Evolutionary conservation across 129 eudicot genomes (phyloP).

Genomic region (Ambrosia artemisiifolia): DNA sequence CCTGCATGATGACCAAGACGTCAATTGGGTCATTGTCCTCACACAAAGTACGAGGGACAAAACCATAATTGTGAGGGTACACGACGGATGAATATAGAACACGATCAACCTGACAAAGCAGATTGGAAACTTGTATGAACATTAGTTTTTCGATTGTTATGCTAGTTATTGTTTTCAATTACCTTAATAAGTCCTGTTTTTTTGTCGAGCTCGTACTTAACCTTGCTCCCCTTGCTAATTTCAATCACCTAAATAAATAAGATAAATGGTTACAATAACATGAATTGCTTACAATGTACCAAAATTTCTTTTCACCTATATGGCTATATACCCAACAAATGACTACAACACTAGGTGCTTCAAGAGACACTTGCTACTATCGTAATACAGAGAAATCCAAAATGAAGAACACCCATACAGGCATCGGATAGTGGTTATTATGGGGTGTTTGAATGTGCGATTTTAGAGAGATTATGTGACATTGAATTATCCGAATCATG

Average conservation of each 20-base stretch:
- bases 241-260: constrained; percentile 68
- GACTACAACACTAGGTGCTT: constrained; percentile 2
- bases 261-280: constrained; percentile 8
- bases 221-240: constrained; percentile 92
- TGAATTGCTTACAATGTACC: not conserved
- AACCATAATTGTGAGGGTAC: constrained; percentile 94
- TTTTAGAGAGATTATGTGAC: not conserved
- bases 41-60: constrained; percentile 89
- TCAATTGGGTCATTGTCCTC: constrained; percentile 95
- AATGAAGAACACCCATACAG: not conserved
- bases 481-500: not conserved
- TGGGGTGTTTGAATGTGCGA: not conserved
- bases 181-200: constrained; percentile 93
- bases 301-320: not conserved
- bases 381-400: not conserved
- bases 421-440: not conserved
- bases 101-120: constrained; percentile 75
- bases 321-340: not conserved
- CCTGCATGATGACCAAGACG: constrained; percentile 97
- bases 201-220: constrained; percentile 94
- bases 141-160: constrained; percentile 4
- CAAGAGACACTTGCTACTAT: not conserved
- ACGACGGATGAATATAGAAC: constrained; percentile 92
- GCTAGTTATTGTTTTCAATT: constrained; percentile 7
- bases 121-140: constrained; percentile 1